phyloP scores from a whole-genome alignment of 2,329 filamentous ascomycete genomes.

The Paramyrothecium sp. region DNA sequence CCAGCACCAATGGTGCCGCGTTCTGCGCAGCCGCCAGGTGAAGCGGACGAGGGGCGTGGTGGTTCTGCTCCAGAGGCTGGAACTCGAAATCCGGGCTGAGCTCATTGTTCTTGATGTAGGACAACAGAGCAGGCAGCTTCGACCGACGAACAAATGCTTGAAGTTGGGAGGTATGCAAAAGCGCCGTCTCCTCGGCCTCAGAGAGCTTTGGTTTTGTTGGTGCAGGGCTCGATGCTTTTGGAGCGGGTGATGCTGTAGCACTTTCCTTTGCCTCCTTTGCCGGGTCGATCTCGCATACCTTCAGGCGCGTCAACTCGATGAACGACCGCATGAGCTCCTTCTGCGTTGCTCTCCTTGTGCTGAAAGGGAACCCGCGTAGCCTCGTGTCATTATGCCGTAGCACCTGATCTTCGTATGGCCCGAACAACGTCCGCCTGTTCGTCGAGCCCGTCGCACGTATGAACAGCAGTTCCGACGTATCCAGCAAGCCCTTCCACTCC shows the following conservation, averaged over 20 bases:
- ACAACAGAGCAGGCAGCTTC: conserved; percentile 81
- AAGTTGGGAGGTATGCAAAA: conserved; percentile 84
- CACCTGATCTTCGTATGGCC: conserved; percentile 86
- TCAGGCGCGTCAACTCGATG: conserved; percentile 87
- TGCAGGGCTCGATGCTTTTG: conserved; percentile 3
- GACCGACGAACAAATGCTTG: conserved; percentile 85
- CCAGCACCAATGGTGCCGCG: conserved; percentile 71
- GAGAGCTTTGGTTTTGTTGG: conserved; percentile 63
- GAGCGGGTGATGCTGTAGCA: conserved; percentile 30
- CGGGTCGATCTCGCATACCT: conserved; percentile 76
- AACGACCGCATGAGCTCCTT: conserved; percentile 93
- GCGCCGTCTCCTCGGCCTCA: conserved; percentile 79
- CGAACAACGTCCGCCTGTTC: conserved; percentile 84
- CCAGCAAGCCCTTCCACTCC: conserved; percentile 85
- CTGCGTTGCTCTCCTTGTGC: conserved; percentile 85
- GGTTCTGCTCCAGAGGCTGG: conserved; percentile 66
- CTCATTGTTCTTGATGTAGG: conserved; percentile 77
- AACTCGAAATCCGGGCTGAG: conserved; percentile 74
- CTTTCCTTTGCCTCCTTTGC: conserved; percentile 49
- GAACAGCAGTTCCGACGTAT: conserved; percentile 82
- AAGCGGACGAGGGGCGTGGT: conserved; percentile 79
- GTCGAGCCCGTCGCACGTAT: conserved; percentile 84
- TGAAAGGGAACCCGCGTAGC: conserved; percentile 88
- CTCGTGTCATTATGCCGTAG: conserved; percentile 75
- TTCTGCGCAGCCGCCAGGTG: conserved; percentile 85